Percentiles rank a stretch among this genome's conserved stretches.
These are phyloP conservation scores for Quercus variabilis DNA, from an alignment of 306 rosid species.

Conservation along the genomic window DNA sequence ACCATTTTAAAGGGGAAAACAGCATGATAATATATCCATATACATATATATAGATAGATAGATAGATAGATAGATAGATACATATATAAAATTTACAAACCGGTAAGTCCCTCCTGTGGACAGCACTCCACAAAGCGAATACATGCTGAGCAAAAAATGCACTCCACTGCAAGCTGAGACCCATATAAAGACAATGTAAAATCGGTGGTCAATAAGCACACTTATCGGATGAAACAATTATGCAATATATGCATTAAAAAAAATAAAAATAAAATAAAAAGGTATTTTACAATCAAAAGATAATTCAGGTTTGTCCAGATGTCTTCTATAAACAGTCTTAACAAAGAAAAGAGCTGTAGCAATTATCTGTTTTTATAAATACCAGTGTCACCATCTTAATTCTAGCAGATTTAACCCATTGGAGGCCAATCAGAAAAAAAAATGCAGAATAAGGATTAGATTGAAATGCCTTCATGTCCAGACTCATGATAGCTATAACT, in stretches of 20 bases:
- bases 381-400: not conserved
- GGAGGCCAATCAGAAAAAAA: not conserved
- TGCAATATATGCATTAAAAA: not conserved
- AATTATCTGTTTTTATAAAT: not conserved
- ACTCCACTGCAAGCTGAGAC: slow-evolving; percentile 96
- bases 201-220: slow-evolving; percentile 14
- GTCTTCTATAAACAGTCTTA: not conserved
- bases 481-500: not conserved
- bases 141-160: slow-evolving; percentile 98
- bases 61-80: too few relatives aligned
- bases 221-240: slow-evolving; percentile 2
- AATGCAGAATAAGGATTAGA: not conserved
- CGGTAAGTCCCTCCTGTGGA: slow-evolving; percentile 98
- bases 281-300: not conserved
- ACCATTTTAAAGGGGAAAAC: not conserved
- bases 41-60: too few relatives aligned
- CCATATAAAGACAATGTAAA: slow-evolving; percentile 25
- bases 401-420: not conserved
- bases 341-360: not conserved
- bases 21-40: not conserved
- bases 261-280: not conserved
- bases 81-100: slow-evolving; percentile 33
- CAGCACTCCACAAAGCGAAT: slow-evolving; percentile 99
- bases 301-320: not conserved
- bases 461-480: not conserved